Base-by-base conservation (phyloP, 495 filamentous ascomycete genomes). In the Echria macrotheca region DNA sequence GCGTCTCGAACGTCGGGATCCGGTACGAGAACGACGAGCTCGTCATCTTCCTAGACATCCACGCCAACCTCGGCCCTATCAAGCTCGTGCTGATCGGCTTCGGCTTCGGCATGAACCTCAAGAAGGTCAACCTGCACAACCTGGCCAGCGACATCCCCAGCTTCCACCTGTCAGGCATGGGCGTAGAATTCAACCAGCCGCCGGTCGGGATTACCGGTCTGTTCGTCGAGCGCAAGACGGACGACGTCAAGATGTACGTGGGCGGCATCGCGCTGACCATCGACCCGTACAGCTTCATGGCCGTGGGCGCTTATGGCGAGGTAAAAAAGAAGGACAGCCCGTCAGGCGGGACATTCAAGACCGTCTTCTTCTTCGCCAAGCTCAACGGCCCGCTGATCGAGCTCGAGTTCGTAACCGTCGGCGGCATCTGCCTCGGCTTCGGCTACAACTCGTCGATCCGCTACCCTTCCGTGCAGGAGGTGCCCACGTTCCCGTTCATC, bases 301-400 rank as follows among this genome's bases (percentile, higher is more conserved):
- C 22, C 12, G 40, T 17, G 8, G 40, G 40, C 29, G 24, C 24
- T 6, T 44, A 44, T 14, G 40, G 24, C 5, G 19, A 9, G 11
- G 24, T 44, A 4, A 5, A 19, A 7, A 7, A 21, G 8, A 10
- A 4, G 12, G n/a, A n/a, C n/a, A n/a, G n/a, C n/a, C n/a, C n/a
- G n/a, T n/a, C n/a, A n/a, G 24, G 24, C 8, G 24, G 4, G 9
- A 11, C 5, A 14, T 44, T 26, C 40, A 44, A 44, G 40, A 44
- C 40, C 7, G 51, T 64, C n/a, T 72, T 70, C 46, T 43, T 75
- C 10, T 73, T 69, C 52, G 68, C 48, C n/a, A 44, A 49, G 14
- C 50, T 44, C 5, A 5, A 26, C 3, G 40, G 40, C 5, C 40
- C 40, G 0, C 50, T 75, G 18, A 25, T 69, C 12, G 49, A 38